Evolutionary conservation across 257 asterid species (phyloP), one percentile per base, ranked within the genome.

Genomic region (Coffea eugenioides): DNA sequence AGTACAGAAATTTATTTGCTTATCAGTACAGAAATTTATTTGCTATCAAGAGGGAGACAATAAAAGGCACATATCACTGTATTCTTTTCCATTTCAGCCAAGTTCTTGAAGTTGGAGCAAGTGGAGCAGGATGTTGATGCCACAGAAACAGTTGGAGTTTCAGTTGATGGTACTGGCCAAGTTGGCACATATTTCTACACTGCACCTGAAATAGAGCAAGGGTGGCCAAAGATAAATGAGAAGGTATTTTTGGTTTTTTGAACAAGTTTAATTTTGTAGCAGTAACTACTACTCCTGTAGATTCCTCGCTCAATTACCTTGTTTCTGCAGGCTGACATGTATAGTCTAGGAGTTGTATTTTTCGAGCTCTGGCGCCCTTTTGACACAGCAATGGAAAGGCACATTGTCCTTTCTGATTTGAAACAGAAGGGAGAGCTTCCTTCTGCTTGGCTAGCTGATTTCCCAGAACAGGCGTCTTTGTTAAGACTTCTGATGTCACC

Each of bases 331-430:
- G 99, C 90, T 76, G 99, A 95, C 85, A 95, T 95, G 97, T 95
- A 91, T 88, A 92, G 97, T 89, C 81, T 95, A 83, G 99, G 97
- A 81, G 88, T 95, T 82, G 88, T 95, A 77, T 95, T 95, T 88
- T 90, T 95, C 84, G 99, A 95, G 94, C 87, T 95, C 79, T 95
- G 98, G 99, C 95, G 93, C 89, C 99, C 97, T 57, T 93, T 95
- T 86, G 96, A 87, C 82, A 95, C 99, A 77, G 97, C 96, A 81
- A 93, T 93, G 99, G 98, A 95, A 90, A 88, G 98, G 81, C 96
- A 95, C 77, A 71, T 92, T 71, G 84, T 95, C 77, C 98, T 95
- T 72, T 91, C 96, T 78, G 94, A 95, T 82, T 85, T 95, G 81
- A 95, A 91, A 86, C 92, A 90, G 75, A 94, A 95, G 80, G 97